Base-by-base conservation (phyloP, 768 basidiomycete genomes). In the Pulveroboletus sp. region DNA sequence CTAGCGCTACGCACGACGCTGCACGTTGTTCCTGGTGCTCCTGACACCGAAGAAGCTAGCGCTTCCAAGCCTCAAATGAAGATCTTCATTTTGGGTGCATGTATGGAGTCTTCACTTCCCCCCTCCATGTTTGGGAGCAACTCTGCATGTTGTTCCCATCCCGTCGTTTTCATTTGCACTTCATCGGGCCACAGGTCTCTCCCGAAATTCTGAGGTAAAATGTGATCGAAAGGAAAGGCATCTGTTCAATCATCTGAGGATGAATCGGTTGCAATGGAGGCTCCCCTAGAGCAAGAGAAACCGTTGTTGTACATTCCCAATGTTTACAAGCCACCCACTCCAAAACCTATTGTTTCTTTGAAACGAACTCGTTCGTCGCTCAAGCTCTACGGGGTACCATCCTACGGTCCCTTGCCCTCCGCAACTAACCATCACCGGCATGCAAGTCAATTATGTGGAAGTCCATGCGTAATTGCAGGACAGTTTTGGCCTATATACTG, bases 101-200 rank as follows among this genome's bases (percentile, higher is more conserved):
- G 97, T 39, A 90, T 91, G 20, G 97, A 99, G 68, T 98, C 95
- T 1, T 91, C 93, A 5, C 78, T 99, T 8, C 97, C 97, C 1
- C 85, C 93, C n/a, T n/a, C 1, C 84, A 91, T 64, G 85, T 94
- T 36, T 97, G 94, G 94, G 86, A 94, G 61, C 97, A 99, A 66
- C 79, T 99, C 36, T 82, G 82, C 67, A 79, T 92, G 78, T 75
- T 97, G 50, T 98, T 97, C 76, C 94, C 95, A 6, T 81, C 90
- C 12, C 88, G 90, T 24, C 81, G 89, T 52, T 85, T 99, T 69
- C 91, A 98, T 70, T 71, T 99, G 38, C 89, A 90, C 74, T 97
- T 98, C 67, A 85, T 99, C 57, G 97, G 97, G 5, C 95, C 94
- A 2, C 94, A 99, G 65, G 92, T 90, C 90, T 10, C 73, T 98